A percentile compares a stretch with the other conserved stretches of the same genome.
phyloP scores from a whole-genome alignment of 169 alveolate species.

The Plasmodium berghei region DNA sequence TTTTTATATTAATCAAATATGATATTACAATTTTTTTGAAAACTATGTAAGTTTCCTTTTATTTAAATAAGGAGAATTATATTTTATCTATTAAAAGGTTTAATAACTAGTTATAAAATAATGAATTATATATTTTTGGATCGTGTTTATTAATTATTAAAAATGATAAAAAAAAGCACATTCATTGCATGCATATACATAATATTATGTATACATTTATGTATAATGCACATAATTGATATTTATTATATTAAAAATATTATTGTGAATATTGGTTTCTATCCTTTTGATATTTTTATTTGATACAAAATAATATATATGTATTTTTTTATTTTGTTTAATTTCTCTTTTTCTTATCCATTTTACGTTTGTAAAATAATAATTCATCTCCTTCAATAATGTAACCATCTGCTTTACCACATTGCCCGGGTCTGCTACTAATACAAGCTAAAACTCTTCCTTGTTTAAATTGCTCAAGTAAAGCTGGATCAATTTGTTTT shows the following conservation, averaged over 20 bases:
- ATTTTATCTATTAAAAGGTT: slow-evolving; percentile 41
- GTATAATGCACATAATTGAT: too few species aligned
- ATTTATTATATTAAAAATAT: too few species aligned
- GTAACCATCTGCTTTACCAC: slow-evolving; percentile 98
- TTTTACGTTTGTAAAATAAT: slow-evolving; percentile 96
- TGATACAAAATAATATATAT: too few species aligned
- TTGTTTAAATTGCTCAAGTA: slow-evolving; percentile 96
- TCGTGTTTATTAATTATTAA: slow-evolving; percentile 22
- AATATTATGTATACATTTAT: too few species aligned
- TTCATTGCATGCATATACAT: too few species aligned
- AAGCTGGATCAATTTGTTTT: slow-evolving; percentile 87
- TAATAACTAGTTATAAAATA: slow-evolving; percentile 7
- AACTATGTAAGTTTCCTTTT: slow-evolving; percentile 15
- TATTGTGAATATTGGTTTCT: too few species aligned
- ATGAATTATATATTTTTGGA: slow-evolving; percentile 2
- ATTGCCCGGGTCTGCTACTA: slow-evolving; percentile 98
- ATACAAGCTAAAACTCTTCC: slow-evolving; percentile 98
- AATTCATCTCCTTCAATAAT: slow-evolving; percentile 98
- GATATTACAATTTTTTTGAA: slow-evolving; percentile 4
- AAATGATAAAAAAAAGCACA: slow-evolving; percentile 26
- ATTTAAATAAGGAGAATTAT: slow-evolving; percentile 17
- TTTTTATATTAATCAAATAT: too few species aligned
- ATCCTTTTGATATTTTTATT: too few species aligned
- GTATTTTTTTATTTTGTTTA: slow-evolving; percentile 14
- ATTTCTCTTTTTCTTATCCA: slow-evolving; percentile 96